Evolutionary conservation across 768 basidiomycete species (phyloP), one percentile per base, ranked within the genome.

Genomic region (Agrocybe pediades): DNA sequence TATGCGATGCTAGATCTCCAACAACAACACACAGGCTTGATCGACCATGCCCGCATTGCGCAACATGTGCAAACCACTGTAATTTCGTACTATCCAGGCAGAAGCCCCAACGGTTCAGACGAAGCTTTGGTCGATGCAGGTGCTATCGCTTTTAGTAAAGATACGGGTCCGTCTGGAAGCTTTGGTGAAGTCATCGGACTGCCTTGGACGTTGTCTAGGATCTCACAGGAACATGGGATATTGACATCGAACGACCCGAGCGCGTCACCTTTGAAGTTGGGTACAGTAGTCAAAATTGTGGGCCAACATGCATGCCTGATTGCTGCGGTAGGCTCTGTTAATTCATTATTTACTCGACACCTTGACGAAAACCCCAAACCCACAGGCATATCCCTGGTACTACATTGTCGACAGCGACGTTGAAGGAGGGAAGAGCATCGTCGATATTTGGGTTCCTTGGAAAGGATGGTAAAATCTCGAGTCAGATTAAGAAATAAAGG

Each of bases 381-480:
- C 8, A 33, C 23, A 77, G 75, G 85, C 81, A 2, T 82, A 89
- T 62, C 85, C 87, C 1, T 93, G 89, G 90, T 91, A 86, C 66
- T 93, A 93, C 64, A 74, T 94, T 17, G 84, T 93, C 2, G 92
- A 94, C 59, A 81, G 81, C 6, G 74, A 74, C n/a, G 65, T 73
- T 25, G 75, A 74, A 16, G 75, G 70, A 19, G 79, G 79, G 15
- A 71, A 68, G 30, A 75, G 78, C 33, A 84, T 92, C 7, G 83
- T 86, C 17, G 92, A 94, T 68, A 73, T 94, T 24, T 94, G 92
- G 92, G 85, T 92, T 41, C 83, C 91, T 6, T 92, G 91, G 89
- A 95, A 93, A 69, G 92, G 91, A 0, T 94, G 92, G 92, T 95
- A 36, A 74, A 63, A 50, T 21, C n/a, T 6, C 33, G 13, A 5